Conservation (phyloP, 305 asterid species). For the Solanum hybrid region DNA sequence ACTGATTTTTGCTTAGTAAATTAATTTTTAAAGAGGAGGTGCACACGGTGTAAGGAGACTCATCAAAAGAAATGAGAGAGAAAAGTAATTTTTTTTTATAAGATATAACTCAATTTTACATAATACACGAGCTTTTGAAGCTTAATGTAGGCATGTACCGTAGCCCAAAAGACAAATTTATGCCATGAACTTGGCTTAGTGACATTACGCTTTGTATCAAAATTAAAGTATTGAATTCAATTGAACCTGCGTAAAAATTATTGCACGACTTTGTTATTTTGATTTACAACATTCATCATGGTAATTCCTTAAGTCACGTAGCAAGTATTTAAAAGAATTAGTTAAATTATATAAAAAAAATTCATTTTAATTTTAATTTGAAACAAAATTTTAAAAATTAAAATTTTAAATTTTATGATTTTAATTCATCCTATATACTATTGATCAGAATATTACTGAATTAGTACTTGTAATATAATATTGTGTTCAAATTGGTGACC, state of each 20-base stretch:
- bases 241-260: accelerated
- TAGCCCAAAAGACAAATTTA: background rate
- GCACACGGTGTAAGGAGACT: accelerated
- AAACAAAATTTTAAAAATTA: background rate
- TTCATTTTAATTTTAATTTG: background rate
- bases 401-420: too few relatives aligned
- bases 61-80: accelerated
- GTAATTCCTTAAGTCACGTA: background rate
- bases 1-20: background rate
- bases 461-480: background rate
- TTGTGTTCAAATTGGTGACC: background rate
- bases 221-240: background rate
- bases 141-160: background rate
- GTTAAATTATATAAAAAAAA: background rate
- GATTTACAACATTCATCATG: background rate
- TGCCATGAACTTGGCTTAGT: background rate
- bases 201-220: background rate
- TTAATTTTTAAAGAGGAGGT: background rate
- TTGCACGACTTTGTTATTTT: background rate
- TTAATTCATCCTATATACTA: background rate
- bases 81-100: accelerated
- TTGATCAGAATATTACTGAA: background rate
- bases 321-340: background rate
- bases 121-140: background rate
- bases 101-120: background rate